Base-by-base conservation (phyloP, 192 early-diverging fungal species). In the Phycomyces nitens region DNA sequence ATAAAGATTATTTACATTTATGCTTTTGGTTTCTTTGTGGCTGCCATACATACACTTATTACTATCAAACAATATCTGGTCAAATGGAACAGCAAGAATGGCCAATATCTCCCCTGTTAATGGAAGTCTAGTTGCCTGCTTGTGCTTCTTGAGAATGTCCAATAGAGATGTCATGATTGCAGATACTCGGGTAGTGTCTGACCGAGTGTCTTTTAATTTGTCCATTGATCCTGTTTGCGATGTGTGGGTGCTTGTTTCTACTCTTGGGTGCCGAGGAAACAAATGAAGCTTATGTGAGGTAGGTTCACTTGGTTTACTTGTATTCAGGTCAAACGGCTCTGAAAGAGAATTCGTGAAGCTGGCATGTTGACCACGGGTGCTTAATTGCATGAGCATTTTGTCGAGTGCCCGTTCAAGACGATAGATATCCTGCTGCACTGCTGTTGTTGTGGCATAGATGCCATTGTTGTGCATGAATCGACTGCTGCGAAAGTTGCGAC, bases 341-440 rank as follows among this genome's bases (percentile, higher is more conserved):
- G 62, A 14, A 5, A 14, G 43, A 23, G 55, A 50, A 20, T 53
- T 54, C 4, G 38, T 39, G 44, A 69, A 61, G 43, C 60, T 69
- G 20, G 68, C 42, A 18, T 69, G 20, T 4, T 60, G 68, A 18
- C 53, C 27, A 10, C 27, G 20, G 2, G 26, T 54, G 49, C 34
- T 58, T 0, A 53, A 38, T 14, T 47, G 29, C n/a, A 58, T 43
- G 5, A 73, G 53, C 9, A 73, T 10, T 22, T 73, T 73, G n/a
- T 62, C 61, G 18, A 73, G 27, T 18, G 57, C 54, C 5, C 70
- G 44, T 44, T 72, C 64, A 6, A 73, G 21, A 38, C 51, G 61
- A 50, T 68, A 73, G 11, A 66, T 73, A 24, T 73, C 65, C 26
- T 67, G 65, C 21, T 73, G 71, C 16, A 67, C 71, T 23, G 60